Evolutionary conservation across 2,329 filamentous ascomycete species (phyloP).

Genomic region (Alternaria gaisen): DNA sequence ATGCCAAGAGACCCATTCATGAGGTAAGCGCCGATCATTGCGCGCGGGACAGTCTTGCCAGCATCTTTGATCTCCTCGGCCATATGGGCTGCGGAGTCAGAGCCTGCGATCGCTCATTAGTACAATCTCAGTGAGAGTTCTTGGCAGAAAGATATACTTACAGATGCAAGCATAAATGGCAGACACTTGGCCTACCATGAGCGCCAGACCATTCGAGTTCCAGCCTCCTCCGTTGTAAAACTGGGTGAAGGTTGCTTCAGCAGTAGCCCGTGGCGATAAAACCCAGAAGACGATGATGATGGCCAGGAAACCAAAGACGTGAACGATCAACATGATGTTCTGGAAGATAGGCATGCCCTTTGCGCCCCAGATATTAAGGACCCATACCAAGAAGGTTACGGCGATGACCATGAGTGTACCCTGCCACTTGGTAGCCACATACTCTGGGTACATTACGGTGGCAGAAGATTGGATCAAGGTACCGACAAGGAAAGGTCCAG

Average conservation of each 20-base stretch:
- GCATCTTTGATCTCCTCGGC: conserved; percentile 56
- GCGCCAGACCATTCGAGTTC: conserved; percentile 49
- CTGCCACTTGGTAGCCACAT: conserved; percentile 57
- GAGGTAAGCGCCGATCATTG: conserved; percentile 54
- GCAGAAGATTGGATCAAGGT: conserved; percentile 58
- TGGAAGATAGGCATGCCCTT: conserved; percentile 46
- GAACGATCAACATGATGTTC: conserved; percentile 50
- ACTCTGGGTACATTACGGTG: conserved; percentile 55
- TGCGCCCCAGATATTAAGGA: conserved; percentile 52
- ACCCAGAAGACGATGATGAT: conserved; percentile 54
- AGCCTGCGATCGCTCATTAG: conserved; percentile 34
- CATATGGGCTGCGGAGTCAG: conserved; percentile 55
- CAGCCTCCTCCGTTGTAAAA: conserved; percentile 53
- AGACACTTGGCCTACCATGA: conserved; percentile 55
- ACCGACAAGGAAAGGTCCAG: conserved; percentile 58
- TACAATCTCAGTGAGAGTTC: not conserved
- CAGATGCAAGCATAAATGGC: conserved; percentile 48
- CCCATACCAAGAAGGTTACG: conserved; percentile 54
- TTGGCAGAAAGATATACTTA: conserved; percentile 20
- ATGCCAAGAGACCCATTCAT: conserved; percentile 51
- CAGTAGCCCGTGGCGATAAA: conserved; percentile 41
- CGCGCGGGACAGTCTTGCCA: conserved; percentile 51
- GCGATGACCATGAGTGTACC: conserved; percentile 60
- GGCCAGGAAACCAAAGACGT: conserved; percentile 57
- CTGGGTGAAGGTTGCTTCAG: conserved; percentile 43